These are phyloP conservation scores for Jatropha multifida DNA, from an alignment of 441 rosid genomes.

Conservation along the genomic window DNA sequence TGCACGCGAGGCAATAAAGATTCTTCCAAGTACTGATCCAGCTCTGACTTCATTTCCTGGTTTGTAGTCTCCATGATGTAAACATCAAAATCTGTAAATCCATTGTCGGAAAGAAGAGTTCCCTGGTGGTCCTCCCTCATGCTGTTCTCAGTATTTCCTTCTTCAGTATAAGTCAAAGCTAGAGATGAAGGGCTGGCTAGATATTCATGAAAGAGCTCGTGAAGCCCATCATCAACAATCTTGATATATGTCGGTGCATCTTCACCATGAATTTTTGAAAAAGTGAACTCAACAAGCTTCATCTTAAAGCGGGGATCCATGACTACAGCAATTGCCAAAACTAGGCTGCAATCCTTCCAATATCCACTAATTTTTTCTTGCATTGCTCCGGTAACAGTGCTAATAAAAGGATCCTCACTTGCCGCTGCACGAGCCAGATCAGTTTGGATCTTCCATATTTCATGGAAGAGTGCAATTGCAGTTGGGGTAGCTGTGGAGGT, in stretches of 20 bases:
- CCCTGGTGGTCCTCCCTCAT: constrained; percentile 43
- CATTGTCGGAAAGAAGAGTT: constrained; percentile 46
- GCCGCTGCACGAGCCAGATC: constrained; percentile 55
- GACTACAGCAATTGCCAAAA: constrained; percentile 70
- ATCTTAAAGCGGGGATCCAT: constrained; percentile 97
- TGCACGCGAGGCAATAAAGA: constrained; percentile 66
- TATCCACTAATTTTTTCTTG: constrained; percentile 61
- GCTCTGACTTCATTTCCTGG: constrained; percentile 69
- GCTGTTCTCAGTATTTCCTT: constrained; percentile 33
- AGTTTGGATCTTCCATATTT: constrained; percentile 76
- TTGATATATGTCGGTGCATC: constrained; percentile 62
- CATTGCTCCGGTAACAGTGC: constrained; percentile 49
- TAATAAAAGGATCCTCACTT: constrained; percentile 56
- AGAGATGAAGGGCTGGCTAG: constrained; percentile 56
- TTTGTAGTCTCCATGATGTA: constrained; percentile 77
- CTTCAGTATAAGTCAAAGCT: constrained; percentile 54
- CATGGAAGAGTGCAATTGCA: constrained; percentile 66
- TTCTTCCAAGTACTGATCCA: constrained; percentile 85
- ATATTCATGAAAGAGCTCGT: constrained; percentile 73
- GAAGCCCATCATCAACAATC: constrained; percentile 75
- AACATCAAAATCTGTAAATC: constrained; percentile 69
- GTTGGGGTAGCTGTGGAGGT: constrained; percentile 44
- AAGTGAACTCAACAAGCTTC: constrained; percentile 93
- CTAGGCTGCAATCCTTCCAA: constrained; percentile 80
- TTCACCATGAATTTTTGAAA: constrained; percentile 70